Percentiles rank a stretch among this genome's conserved stretches.
Conservation (phyloP, 257 asterid species). For the Euphrasia confusa region DNA sequence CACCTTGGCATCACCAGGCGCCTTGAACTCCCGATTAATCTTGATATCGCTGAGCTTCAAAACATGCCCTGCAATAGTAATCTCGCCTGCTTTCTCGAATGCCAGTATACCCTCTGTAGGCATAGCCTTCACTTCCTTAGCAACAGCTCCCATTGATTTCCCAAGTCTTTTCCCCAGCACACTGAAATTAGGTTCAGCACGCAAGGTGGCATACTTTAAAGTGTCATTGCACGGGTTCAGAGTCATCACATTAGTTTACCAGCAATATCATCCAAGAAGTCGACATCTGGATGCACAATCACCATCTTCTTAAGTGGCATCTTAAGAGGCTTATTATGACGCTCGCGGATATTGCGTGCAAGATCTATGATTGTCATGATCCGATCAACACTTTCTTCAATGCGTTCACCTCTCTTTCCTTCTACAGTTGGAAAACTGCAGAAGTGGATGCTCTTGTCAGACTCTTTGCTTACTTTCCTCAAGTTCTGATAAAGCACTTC, state of each 20-base stretch:
- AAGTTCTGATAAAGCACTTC: conserved; percentile 90
- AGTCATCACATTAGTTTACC: conserved; percentile 76
- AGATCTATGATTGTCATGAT: conserved; percentile 89
- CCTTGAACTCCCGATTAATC: conserved; percentile 73
- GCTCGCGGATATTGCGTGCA: conserved; percentile 91
- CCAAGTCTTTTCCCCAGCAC: conserved; percentile 84
- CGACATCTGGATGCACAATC: conserved; percentile 87
- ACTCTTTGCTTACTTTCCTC: conserved; percentile 53
- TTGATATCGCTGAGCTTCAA: conserved; percentile 75
- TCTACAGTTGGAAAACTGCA: conserved; percentile 84
- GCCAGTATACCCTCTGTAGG: conserved; percentile 74
- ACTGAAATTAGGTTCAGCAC: conserved; percentile 98
- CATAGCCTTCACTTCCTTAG: conserved; percentile 77
- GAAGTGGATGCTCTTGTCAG: conserved; percentile 91
- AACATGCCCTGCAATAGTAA: conserved; percentile 44
- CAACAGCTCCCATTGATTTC: conserved; percentile 78
- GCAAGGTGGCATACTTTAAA: conserved; percentile 69
- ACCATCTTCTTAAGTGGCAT: conserved; percentile 91
- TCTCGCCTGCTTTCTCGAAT: conserved; percentile 78
- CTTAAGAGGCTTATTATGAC: conserved; percentile 87
- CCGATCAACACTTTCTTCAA: conserved; percentile 82
- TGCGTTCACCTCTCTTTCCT: conserved; percentile 82
- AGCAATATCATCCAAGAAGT: conserved; percentile 72
- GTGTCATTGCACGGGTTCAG: conserved; percentile 79
- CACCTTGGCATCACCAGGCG: conserved; percentile 53